Conservation (phyloP, 805 yeast species). For the Candida suzukii region DNA sequence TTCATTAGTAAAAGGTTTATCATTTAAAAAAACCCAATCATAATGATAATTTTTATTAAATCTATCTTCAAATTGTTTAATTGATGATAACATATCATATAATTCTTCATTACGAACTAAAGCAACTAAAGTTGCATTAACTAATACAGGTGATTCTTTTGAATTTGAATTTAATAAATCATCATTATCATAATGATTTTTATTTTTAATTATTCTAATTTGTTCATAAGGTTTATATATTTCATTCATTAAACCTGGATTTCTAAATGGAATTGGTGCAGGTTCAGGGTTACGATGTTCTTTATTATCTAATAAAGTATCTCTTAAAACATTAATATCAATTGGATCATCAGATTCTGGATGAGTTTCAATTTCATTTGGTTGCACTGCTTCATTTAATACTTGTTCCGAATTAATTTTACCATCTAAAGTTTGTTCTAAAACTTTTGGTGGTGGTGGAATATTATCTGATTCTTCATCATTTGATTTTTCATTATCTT, state of each 20-base stretch:
- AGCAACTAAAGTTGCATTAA: constrained; percentile 57
- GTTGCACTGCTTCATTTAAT: neutral
- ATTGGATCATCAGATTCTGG: neutral
- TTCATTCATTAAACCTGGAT: constrained; percentile 14
- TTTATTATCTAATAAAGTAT: constrained; percentile 14
- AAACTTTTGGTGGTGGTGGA: neutral
- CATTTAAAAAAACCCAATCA: constrained; percentile 44
- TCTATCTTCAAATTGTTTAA: constrained; percentile 31
- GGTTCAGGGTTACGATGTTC: constrained; percentile 10
- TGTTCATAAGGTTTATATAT: constrained; percentile 18
- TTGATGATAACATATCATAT: constrained; percentile 32
- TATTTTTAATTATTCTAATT: constrained; percentile 10
- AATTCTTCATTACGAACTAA: constrained; percentile 37
- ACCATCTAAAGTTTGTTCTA: neutral
- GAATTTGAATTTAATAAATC: constrained; percentile 5
- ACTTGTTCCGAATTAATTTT: neutral
- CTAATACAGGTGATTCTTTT: constrained; percentile 17
- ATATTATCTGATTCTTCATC: no score
- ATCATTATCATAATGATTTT: neutral
- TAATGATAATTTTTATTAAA: constrained; percentile 32
- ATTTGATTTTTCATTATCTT: no score
- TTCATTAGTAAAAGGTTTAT: constrained; percentile 35
- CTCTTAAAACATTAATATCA: constrained; percentile 4
- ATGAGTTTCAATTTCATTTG: neutral
- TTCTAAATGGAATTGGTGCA: constrained; percentile 17